These are phyloP conservation scores for Hysterium pulicare DNA, from an alignment of 2,329 filamentous ascomycete genomes.

Conservation along the genomic window DNA sequence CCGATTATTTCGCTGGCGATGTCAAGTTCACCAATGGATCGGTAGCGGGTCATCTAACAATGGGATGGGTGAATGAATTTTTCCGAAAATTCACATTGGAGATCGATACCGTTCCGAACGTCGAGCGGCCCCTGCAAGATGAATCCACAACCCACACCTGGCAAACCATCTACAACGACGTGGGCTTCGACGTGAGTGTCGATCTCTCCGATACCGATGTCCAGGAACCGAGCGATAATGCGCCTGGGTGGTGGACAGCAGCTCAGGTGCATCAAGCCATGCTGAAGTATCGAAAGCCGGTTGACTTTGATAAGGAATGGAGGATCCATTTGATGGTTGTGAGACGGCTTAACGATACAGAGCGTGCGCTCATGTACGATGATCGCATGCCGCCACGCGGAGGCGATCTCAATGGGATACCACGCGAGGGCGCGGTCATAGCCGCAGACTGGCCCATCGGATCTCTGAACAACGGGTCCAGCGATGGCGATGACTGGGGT, in stretches of 20 bases:
- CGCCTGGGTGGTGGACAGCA: constrained; percentile 3
- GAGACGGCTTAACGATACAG: background rate
- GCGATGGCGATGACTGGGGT: constrained; percentile 3
- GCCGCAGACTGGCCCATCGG: constrained; percentile 10
- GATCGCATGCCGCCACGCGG: background rate
- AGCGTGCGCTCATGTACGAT: constrained; percentile 9
- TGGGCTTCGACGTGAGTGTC: constrained; percentile 6
- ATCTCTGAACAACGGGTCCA: constrained; percentile 4
- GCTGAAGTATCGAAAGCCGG: constrained; percentile 5
- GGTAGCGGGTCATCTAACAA: constrained; percentile 5
- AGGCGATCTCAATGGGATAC: constrained; percentile 3
- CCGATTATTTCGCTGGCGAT: constrained; percentile 7
- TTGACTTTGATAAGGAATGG: constrained; percentile 10
- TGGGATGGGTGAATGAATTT: constrained; percentile 9
- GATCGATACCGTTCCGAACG: constrained; percentile 4
- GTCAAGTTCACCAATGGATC: constrained; percentile 4
- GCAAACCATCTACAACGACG: constrained; percentile 5
- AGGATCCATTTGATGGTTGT: constrained; percentile 5
- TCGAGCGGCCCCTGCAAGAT: constrained; percentile 2
- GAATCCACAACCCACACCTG: constrained; percentile 4
- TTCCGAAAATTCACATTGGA: constrained; percentile 6
- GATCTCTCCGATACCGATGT: constrained; percentile 5
- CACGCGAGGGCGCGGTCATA: constrained; percentile 7
- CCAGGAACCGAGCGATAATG: background rate
- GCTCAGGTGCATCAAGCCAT: constrained; percentile 9